Evolutionary conservation across 306 rosid genomes (phyloP).

Genomic region (Dryas alaskensis): DNA sequence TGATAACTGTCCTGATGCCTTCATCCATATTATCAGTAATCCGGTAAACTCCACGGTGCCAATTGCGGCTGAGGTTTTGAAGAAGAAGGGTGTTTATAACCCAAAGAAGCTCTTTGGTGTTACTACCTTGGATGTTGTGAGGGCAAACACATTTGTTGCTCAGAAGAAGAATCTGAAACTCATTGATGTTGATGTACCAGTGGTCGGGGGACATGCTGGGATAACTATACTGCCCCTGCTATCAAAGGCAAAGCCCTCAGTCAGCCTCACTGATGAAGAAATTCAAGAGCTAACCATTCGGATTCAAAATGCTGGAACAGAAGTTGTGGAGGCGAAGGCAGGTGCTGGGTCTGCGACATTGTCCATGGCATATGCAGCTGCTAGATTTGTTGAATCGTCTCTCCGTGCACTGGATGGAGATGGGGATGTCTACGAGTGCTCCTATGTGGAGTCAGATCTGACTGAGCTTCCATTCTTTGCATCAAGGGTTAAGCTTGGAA

Average conservation of each 20-base stretch:
- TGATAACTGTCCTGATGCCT: conserved; percentile 88
- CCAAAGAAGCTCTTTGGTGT: conserved; percentile 96
- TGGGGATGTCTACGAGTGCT: conserved; percentile 86
- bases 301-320: conserved; percentile 97
- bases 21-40: conserved; percentile 83
- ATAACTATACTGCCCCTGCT: conserved; percentile 85
- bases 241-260: conserved; percentile 81
- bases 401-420: conserved; percentile 96
- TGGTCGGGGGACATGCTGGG: conserved; percentile 95
- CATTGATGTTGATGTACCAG: conserved; percentile 97
- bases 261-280: conserved; percentile 69
- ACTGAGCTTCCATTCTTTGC: conserved; percentile 95
- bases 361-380: conserved; percentile 99
- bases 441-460: conserved; percentile 74
- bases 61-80: conserved; percentile 84
- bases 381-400: conserved; percentile 93
- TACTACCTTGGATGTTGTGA: conserved; percentile 89
- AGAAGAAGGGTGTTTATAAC: conserved; percentile 87
- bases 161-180: conserved; percentile 82
- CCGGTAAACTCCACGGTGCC: conserved; percentile 97
- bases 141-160: conserved; percentile 98
- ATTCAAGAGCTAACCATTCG: conserved; percentile 70
- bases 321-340: conserved; percentile 98
- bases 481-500: conserved; percentile 88
- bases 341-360: conserved; percentile 97